These are phyloP conservation scores for Wallacemonas sp. DNA, from an alignment of 208 protist genomes.

Conservation along the genomic window DNA sequence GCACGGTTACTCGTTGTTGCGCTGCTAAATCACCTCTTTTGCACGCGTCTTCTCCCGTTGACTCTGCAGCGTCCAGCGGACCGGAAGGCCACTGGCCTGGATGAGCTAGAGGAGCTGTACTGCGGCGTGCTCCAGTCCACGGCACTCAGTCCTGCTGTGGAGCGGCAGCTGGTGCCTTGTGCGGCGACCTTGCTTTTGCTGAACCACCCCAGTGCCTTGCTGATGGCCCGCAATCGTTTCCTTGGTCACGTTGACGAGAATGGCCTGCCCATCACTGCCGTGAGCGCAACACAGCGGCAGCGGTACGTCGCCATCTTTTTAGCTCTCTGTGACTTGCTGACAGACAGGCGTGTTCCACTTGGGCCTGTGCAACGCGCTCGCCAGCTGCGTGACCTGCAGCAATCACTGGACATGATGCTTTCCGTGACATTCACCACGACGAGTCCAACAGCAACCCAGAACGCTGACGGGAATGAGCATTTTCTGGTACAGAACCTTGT, in stretches of 20 bases:
- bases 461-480: slow-evolving; percentile 16
- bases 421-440: slow-evolving; percentile 11
- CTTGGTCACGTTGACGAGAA: neutral
- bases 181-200: slow-evolving; percentile 45
- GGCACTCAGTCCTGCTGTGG: slow-evolving; percentile 17
- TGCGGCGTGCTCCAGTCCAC: slow-evolving; percentile 8
- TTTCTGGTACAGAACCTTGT: slow-evolving; percentile 22
- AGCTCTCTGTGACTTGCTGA: slow-evolving; percentile 47
- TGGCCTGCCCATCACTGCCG: slow-evolving; percentile 1
- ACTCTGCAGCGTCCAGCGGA: slow-evolving; percentile 49
- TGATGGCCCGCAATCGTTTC: neutral
- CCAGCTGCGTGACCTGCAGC: slow-evolving; percentile 55
- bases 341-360: slow-evolving; percentile 54
- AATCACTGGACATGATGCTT: slow-evolving; percentile 37
- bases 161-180: slow-evolving; percentile 47
- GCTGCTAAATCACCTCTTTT: slow-evolving; percentile 69
- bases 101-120: slow-evolving; percentile 56
- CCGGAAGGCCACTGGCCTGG: slow-evolving; percentile 31
- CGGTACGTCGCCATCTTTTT: slow-evolving; percentile 37
- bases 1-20: slow-evolving; percentile 35
- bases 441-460: neutral
- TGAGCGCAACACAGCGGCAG: slow-evolving; percentile 19
- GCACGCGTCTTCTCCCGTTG: slow-evolving; percentile 40
- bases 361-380: slow-evolving; percentile 61
- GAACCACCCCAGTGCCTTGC: slow-evolving; percentile 22